A percentile compares a stretch with the other conserved stretches of the same genome.
Evolutionary conservation across 2,329 filamentous ascomycete species (phyloP).

Genomic region (Dendrostoma leiphaemia): DNA sequence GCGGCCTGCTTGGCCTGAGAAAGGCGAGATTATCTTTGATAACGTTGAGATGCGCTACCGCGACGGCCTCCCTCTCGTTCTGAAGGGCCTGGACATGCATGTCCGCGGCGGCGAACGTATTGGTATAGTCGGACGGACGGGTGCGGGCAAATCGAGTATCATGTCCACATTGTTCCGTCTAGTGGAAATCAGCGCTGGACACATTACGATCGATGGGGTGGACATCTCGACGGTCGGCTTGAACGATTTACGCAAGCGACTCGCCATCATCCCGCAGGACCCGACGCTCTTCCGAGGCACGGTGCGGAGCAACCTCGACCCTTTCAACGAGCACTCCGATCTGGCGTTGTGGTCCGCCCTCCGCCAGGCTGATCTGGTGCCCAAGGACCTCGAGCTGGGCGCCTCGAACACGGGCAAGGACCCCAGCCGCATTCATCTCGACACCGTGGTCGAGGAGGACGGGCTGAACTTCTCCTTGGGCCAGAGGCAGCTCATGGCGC

Average conservation of each 20-base stretch:
- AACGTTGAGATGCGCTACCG: conserved; percentile 80
- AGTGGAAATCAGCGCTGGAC: conserved; percentile 40
- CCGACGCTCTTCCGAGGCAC: conserved; percentile 70
- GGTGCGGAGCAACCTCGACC: conserved; percentile 76
- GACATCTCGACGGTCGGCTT: conserved; percentile 59
- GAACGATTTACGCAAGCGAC: conserved; percentile 56
- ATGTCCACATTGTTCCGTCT: conserved; percentile 64
- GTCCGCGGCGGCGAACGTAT: conserved; percentile 75
- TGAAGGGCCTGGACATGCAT: conserved; percentile 69
- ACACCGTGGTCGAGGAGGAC: conserved; percentile 86
- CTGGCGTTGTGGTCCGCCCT: conserved; percentile 76
- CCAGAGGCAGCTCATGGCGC: conserved; percentile 91
- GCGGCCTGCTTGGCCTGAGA: conserved; percentile 76
- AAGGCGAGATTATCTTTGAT: conserved; percentile 76
- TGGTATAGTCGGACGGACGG: conserved; percentile 66
- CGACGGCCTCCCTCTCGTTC: conserved; percentile 67
- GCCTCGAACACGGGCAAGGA: conserved; percentile 22
- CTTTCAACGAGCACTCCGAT: conserved; percentile 76
- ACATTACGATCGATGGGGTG: conserved; percentile 44
- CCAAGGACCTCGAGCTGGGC: conserved; percentile 30
- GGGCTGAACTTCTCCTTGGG: conserved; percentile 94
- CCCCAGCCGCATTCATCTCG: conserved; percentile 71
- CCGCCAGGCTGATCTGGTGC: conserved; percentile 71
- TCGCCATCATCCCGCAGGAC: conserved; percentile 67
- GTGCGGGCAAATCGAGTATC: conserved; percentile 65